Evolutionary conservation across 2,329 filamentous ascomycete genomes (phyloP).

Genomic region (Xylaria sp.): DNA sequence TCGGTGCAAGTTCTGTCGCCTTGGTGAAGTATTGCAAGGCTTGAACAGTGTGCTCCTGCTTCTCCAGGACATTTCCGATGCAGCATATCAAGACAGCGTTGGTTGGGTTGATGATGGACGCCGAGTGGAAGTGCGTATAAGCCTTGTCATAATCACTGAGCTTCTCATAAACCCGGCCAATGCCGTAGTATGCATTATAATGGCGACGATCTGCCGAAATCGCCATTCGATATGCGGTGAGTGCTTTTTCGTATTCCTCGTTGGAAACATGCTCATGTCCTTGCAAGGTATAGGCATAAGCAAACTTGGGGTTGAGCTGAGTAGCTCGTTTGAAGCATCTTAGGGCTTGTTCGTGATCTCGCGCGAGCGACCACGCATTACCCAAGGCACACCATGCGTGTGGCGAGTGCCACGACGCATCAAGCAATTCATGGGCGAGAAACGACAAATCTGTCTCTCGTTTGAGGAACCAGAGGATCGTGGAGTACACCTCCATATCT

Average conservation of each 20-base stretch:
- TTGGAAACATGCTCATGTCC: slow-evolving; percentile 94
- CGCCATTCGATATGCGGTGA: slow-evolving; percentile 78
- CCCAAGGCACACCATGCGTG: slow-evolving; percentile 95
- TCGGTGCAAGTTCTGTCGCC: slow-evolving; percentile 76
- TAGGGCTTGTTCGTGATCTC: slow-evolving; percentile 90
- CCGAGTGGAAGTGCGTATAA: slow-evolving; percentile 83
- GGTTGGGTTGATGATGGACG: slow-evolving; percentile 83
- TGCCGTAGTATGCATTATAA: slow-evolving; percentile 98
- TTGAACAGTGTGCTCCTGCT: slow-evolving; percentile 72
- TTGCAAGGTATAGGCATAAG: slow-evolving; percentile 92
- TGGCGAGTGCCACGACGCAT: slow-evolving; percentile 80
- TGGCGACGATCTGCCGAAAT: slow-evolving; percentile 82
- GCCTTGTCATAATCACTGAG: slow-evolving; percentile 88
- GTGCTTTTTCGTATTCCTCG: slow-evolving; percentile 94
- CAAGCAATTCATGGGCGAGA: slow-evolving; percentile 83
- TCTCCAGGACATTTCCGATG: slow-evolving; percentile 85
- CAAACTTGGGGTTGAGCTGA: slow-evolving; percentile 82
- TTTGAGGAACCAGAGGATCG: slow-evolving; percentile 97
- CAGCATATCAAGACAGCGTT: slow-evolving; percentile 91
- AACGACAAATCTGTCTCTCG: slow-evolving; percentile 88
- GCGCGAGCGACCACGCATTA: slow-evolving; percentile 87
- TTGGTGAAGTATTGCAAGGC: slow-evolving; percentile 77
- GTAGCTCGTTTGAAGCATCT: slow-evolving; percentile 93
- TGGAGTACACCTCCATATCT: slow-evolving; percentile 98
- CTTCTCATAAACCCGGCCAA: slow-evolving; percentile 77